These are phyloP conservation scores for Daldinia childiae DNA, from an alignment of 495 filamentous ascomycete genomes.

Conservation along the genomic window DNA sequence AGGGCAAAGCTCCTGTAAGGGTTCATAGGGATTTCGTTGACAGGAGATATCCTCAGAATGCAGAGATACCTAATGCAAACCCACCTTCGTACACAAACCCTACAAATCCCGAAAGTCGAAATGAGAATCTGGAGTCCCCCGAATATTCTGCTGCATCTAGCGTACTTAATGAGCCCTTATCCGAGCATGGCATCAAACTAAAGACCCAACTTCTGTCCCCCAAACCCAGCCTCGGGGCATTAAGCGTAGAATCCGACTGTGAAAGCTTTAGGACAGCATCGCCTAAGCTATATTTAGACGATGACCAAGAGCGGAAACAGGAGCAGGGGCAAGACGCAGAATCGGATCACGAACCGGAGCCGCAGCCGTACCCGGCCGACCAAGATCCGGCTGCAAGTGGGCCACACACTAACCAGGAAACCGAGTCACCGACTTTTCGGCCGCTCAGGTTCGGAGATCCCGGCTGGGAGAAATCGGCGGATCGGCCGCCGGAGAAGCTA, in stretches of 20 bases:
- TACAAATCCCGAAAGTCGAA: background rate
- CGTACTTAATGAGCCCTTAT: background rate
- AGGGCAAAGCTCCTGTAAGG: slow-evolving; percentile 14
- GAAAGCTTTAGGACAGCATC: slow-evolving; percentile 3
- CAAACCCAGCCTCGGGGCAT: background rate
- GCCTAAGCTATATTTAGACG: slow-evolving; percentile 4
- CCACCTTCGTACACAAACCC: background rate
- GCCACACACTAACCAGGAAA: slow-evolving; percentile 3
- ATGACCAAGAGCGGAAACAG: slow-evolving; percentile 19
- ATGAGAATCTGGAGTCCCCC: background rate
- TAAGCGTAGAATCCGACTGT: background rate
- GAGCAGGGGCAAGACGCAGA: slow-evolving; percentile 31
- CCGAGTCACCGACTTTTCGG: slow-evolving; percentile 13
- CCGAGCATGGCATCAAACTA: background rate
- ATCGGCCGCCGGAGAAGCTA: slow-evolving; percentile 52
- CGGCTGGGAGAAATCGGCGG: slow-evolving; percentile 42
- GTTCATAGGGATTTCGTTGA: background rate
- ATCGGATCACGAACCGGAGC: background rate
- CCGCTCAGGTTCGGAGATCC: slow-evolving; percentile 26
- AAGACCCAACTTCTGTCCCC: background rate
- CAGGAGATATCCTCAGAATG: background rate
- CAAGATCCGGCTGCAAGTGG: slow-evolving; percentile 5
- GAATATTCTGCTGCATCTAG: background rate
- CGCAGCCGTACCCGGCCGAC: background rate
- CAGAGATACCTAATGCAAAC: slow-evolving; percentile 3